phyloP scores from a whole-genome alignment of 202 grass and related monocot genomes.

The Carex arenaria region DNA sequence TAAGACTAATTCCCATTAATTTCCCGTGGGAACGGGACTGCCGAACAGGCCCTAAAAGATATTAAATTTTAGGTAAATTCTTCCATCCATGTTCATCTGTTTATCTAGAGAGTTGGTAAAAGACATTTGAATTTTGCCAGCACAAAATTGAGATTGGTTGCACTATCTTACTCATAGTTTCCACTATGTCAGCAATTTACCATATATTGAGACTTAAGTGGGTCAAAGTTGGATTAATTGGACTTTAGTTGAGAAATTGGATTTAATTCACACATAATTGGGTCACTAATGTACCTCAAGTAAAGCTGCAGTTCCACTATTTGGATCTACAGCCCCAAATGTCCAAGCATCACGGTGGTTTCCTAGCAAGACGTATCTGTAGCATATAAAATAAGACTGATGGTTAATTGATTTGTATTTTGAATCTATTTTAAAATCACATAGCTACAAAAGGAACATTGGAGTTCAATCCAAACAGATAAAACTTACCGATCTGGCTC shows the following conservation, averaged over 20 bases:
- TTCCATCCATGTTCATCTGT: background rate
- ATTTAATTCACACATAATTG: background rate
- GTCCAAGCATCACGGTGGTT: constrained; percentile 98
- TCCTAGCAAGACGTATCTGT: constrained; percentile 80
- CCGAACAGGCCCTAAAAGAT: too few relatives aligned
- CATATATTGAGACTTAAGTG: background rate
- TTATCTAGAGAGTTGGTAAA: background rate
- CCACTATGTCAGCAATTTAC: background rate
- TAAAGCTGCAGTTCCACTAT: constrained; percentile 83
- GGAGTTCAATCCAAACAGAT: background rate
- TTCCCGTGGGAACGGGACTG: too few relatives aligned
- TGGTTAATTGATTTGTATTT: background rate
- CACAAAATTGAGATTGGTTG: constrained; percentile 2
- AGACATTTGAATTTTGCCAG: background rate
- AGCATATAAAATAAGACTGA: background rate
- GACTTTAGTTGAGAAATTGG: background rate
- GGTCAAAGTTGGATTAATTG: background rate
- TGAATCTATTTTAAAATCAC: background rate
- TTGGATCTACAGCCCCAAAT: constrained; percentile 82
- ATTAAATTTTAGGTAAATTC: background rate
- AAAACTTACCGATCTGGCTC: constrained; percentile 64
- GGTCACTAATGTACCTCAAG: constrained; percentile 57
- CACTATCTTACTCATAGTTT: background rate
- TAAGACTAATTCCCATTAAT: too few relatives aligned
- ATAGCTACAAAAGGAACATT: background rate